phyloP scores from a whole-genome alignment of 208 protist genomes.

The Novymonas esmeraldas region DNA sequence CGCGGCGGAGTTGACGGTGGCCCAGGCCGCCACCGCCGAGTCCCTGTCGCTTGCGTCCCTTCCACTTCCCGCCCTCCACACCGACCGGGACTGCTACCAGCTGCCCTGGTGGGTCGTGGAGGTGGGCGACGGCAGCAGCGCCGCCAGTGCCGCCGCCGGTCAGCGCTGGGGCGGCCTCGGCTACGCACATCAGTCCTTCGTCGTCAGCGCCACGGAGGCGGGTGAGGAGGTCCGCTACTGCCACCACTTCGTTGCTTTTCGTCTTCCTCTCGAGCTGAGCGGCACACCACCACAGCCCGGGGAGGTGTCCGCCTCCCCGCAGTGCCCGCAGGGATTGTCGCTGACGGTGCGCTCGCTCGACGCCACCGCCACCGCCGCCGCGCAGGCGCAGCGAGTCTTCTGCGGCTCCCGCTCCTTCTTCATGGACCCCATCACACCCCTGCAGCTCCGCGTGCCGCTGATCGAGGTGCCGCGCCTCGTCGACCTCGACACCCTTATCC shows the following conservation, averaged over 20 bases:
- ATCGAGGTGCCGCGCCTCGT: conserved; percentile 26
- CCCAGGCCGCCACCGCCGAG: neutral
- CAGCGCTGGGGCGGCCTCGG: conserved; percentile 29
- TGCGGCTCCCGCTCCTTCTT: conserved; percentile 50
- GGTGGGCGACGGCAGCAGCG: neutral
- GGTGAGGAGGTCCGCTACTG: conserved; percentile 5
- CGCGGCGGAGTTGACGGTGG: neutral
- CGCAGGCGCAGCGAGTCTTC: conserved; percentile 25
- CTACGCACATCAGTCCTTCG: conserved; percentile 18
- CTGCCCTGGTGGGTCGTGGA: conserved; percentile 22
- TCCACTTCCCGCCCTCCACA: conserved; percentile 1
- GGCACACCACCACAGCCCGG: neutral
- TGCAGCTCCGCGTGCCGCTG: conserved; percentile 47
- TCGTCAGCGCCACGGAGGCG: neutral
- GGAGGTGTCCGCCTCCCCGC: neutral
- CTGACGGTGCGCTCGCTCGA: conserved; percentile 1
- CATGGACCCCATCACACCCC: conserved; percentile 39
- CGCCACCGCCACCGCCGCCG: neutral
- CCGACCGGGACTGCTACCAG: conserved; percentile 10
- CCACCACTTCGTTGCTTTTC: conserved; percentile 26
- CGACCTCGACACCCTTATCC: conserved; percentile 25
- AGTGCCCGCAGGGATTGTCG: neutral
- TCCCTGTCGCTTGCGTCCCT: conserved; percentile 9
- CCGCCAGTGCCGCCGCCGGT: conserved; percentile 2
- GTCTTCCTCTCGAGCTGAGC: neutral